These are phyloP conservation scores for Aspergillus biplanus DNA, from an alignment of 495 filamentous ascomycete genomes.

Conservation along the genomic window DNA sequence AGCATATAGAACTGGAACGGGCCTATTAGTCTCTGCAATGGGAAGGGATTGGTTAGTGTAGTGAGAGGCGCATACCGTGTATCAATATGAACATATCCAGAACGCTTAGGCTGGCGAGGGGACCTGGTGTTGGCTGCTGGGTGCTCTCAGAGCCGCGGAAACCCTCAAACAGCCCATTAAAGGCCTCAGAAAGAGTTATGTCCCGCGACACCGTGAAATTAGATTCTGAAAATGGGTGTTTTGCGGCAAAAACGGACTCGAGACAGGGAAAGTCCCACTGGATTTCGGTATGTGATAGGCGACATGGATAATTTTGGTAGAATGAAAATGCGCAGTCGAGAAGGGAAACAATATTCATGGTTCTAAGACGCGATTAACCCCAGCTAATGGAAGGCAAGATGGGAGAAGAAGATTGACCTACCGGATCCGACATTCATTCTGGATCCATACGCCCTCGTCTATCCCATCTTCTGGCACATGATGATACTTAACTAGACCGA, in stretches of 20 bases:
- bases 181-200: conserved; percentile 37
- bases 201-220: conserved; percentile 41
- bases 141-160: conserved; percentile 12
- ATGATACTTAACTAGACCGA: conserved; percentile 38
- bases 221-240: conserved; percentile 45
- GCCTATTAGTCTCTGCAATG: conserved; percentile 9
- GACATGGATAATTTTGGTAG: conserved; percentile 50
- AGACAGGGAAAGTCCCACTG: conserved; percentile 46
- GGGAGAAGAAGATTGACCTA: conserved; percentile 15
- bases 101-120: conserved; percentile 30
- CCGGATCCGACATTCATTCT: conserved; percentile 50
- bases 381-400: too few species aligned
- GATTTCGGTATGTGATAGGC: conserved; percentile 41
- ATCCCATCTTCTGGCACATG: conserved; percentile 37
- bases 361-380: conserved; percentile 24
- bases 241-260: conserved; percentile 40
- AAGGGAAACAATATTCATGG: conserved; percentile 41
- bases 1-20: conserved; percentile 40
- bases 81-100: conserved; percentile 52
- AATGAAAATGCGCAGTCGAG: conserved; percentile 52
- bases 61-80: conserved; percentile 35
- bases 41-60: neutral
- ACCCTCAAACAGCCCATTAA: conserved; percentile 40
- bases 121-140: conserved; percentile 3
- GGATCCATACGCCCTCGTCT: conserved; percentile 45